Base-by-base conservation (phyloP, 345 rosid species). In the Odontarrhena argentea region DNA sequence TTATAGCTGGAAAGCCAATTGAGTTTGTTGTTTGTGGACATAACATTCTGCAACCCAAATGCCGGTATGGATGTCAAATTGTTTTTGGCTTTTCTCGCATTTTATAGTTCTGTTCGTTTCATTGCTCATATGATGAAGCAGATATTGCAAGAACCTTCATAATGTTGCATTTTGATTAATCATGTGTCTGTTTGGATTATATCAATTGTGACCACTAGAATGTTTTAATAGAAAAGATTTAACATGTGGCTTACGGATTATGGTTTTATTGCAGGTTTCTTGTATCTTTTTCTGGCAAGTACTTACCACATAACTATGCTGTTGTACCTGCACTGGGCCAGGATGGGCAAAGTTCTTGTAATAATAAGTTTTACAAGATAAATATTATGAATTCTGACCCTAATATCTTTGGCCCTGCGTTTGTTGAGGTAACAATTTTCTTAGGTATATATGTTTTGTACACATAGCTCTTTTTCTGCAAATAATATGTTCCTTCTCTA, bases 1-100 rank as follows among this genome's bases (percentile, higher is more conserved):
- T 94, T 79, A 97, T 88, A 85, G 96, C 96, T 69, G 97, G 97
- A 70, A 85, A 81, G 71, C 95, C 97, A 43, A 77, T 91, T 50
- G 96, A 94, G 74, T 78, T 94, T 62, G 70, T 88, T 80, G 91
- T 83, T 63, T 91, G 97, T 65, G 99, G 99, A 70, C 81, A 83
- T 61, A 88, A 88, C 77, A 78, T 91, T 60, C 60, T 76, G 76
- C 96, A 86, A 60, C 74, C 88, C 59, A 85, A 86, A 65, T 82
- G 81, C 67, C 91, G 88, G 97, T 91, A 84, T 67, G 84, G 25
- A 13, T 37, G 40, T 55, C 56, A 40, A 47, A 53, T 46, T 30
- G 44, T 55, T 53, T 70, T 6, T 7, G 63, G 43, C 13, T 14
- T 30, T n/a, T 63, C 37, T 37, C 40, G 0, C 25, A 36, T 60